Evolutionary conservation across 768 basidiomycete genomes (phyloP).

Genomic region (Polyporus arcularius): DNA sequence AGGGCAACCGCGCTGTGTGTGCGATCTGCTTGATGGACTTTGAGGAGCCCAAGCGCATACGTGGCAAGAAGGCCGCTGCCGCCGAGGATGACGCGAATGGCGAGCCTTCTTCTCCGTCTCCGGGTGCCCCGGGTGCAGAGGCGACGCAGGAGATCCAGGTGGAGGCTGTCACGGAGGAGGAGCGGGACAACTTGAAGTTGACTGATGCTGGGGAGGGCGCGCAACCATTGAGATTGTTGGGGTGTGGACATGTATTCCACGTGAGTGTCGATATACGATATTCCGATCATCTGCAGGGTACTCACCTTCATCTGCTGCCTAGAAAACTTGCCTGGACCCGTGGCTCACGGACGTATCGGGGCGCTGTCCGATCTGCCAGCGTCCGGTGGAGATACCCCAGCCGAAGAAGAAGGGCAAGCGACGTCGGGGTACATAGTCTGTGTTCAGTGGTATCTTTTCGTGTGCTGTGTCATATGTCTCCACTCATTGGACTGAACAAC

Average conservation of each 20-base stretch:
- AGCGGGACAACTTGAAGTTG: slow-evolving; percentile 48
- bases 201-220: slow-evolving; percentile 75
- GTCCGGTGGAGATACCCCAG: slow-evolving; percentile 53
- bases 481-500: background rate
- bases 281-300: background rate
- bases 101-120: background rate
- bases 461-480: background rate
- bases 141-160: slow-evolving; percentile 36
- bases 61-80: slow-evolving; percentile 33
- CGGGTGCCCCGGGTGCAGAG: background rate
- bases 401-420: slow-evolving; percentile 21
- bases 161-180: slow-evolving; percentile 38
- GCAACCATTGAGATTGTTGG: slow-evolving; percentile 73
- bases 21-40: slow-evolving; percentile 87
- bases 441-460: background rate
- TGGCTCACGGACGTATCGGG: slow-evolving; percentile 87
- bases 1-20: slow-evolving; percentile 82
- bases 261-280: slow-evolving; percentile 44
- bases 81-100: slow-evolving; percentile 7
- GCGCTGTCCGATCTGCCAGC: slow-evolving; percentile 86
- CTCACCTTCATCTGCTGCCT: slow-evolving; percentile 7
- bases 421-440: slow-evolving; percentile 3
- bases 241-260: slow-evolving; percentile 90
- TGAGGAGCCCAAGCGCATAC: slow-evolving; percentile 60
- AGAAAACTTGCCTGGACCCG: slow-evolving; percentile 87